Base-by-base conservation (phyloP, 208 protist genomes). In the Giardia muris region DNA sequence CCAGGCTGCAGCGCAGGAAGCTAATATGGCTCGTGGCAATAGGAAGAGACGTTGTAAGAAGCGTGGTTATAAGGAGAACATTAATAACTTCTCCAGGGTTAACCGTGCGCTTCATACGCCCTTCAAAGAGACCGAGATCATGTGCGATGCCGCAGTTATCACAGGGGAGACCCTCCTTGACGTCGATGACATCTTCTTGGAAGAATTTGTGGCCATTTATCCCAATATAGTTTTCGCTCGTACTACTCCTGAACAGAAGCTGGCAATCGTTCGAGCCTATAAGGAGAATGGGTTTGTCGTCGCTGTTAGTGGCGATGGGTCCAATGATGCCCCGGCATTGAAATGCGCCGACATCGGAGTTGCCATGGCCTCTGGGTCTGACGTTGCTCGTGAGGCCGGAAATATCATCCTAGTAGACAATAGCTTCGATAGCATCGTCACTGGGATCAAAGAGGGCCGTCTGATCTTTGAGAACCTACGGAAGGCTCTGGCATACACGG, bases 401-500 rank as follows among this genome's bases (percentile, higher is more conserved):
- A 96, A 98, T 91, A 97, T 98, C 76, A 94, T 98, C 57, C 92
- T 99, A 46, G 92, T 98, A 46, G 98, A 99, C 94, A 97, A 99
- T 96, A 98, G 98, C 94, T 99, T 99, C 91, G 93, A 94, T 4
- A 97, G 97, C 0, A 98, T 99, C 94, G 97, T 99, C 1, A 43
- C 10, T 2, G 93, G 91, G 39, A 47, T 93, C 43, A 86, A 92
- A 89, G 89, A 94, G 46, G 93, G 93, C 0, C 0, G 93, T 4
- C n/a, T 92, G 0, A 94, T 94, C 45, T 94, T 93, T 67, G 93
- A 93, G 39, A 94, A 94, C 93, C 43, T 94, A 1, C 45, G 48
- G 67, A 94, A 94, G 92, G 3, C 93, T 2, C 67, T 93, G 43
- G 44, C 87, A 1, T 93, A 93, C 47, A 93, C 92, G 2, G 45